Evolutionary conservation across 371 early-diverging fungal genomes (phyloP).

Genomic region (Mortierella sp.): DNA sequence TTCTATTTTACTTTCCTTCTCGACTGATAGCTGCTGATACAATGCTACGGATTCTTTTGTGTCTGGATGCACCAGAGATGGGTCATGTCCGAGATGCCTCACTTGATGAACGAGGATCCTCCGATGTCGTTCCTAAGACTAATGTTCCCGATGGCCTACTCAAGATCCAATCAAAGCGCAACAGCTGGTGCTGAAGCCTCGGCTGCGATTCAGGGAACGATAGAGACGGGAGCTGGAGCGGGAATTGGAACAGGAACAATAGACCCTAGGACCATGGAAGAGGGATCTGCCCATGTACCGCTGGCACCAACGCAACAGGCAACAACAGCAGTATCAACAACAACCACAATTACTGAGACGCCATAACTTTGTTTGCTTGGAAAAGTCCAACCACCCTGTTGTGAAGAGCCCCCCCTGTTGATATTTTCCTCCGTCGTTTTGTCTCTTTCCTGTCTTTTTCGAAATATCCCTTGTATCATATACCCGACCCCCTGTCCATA

Average conservation of each 20-base stretch:
- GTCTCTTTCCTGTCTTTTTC: background rate
- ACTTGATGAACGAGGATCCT: background rate
- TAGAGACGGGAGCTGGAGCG: background rate
- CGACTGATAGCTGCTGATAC: conserved; percentile 25
- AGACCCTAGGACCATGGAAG: background rate
- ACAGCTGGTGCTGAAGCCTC: background rate
- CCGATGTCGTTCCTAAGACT: conserved; percentile 21
- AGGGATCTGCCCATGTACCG: background rate
- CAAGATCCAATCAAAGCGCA: background rate
- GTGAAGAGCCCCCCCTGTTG: background rate
- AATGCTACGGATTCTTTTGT: conserved; percentile 45
- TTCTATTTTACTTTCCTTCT: background rate
- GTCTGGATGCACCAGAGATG: conserved; percentile 48
- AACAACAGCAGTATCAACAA: background rate
- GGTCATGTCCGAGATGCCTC: conserved; percentile 45
- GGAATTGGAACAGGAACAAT: background rate
- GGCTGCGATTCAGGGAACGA: background rate
- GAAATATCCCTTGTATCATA: conserved; percentile 6
- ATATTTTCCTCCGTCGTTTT: background rate
- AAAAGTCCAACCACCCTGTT: background rate
- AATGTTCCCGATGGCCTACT: conserved; percentile 36
- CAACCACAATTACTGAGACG: background rate
- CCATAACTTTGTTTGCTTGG: background rate
- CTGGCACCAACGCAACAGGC: background rate
- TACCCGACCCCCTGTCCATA: background rate